Base-by-base conservation (phyloP, 768 basidiomycete species). In the Russula foetens region DNA sequence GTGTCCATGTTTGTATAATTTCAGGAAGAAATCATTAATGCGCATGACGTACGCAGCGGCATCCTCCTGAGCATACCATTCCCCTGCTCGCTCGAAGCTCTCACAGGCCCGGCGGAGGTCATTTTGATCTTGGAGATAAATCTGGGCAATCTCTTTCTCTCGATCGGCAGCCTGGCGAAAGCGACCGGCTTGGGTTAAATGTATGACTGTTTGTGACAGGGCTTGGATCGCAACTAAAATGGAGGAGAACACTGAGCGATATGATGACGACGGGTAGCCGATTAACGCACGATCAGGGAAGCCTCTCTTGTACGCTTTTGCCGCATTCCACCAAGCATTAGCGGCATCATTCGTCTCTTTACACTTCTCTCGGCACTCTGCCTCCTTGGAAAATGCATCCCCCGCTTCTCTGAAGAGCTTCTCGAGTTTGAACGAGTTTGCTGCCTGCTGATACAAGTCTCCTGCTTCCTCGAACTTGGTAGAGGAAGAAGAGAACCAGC, bases 41-140 rank as follows among this genome's bases (percentile, higher is more conserved):
- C 21, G 26, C 3, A 58, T 3, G 14, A 77, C 92, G 72, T 76
- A 97, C 96, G 96, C 94, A 64, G 84, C 81, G 14, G 97, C 94
- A 76, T 98, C 97, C 74, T 99, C 97, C 68, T 93, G 88, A n/a
- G 85, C 80, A 76, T 99, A 98, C 92, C 96, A 96, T 44, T 99
- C 94, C 26, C 86, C 96, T 14, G 97, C 97, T 51, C 88, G 79
- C 70, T 87, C 88, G 67, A 85, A 93, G 74, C 91, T 92, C 60
- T 98, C 93, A 69, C 92, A 91, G 56, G 94, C 94, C 67, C 85
- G 88, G 15, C 82, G 81, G 33, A 95, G 75, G 72, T 97, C 90
- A 67, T 84, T 77, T 45, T 78, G 75, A 66, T 92, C 90, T 63
- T 90, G 85, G n/a, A 93, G 81, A 74, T 92, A 87, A 63, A 98